These are phyloP conservation scores for Pulveroboletus sp. DNA, from an alignment of 768 basidiomycete genomes.

Conservation along the genomic window DNA sequence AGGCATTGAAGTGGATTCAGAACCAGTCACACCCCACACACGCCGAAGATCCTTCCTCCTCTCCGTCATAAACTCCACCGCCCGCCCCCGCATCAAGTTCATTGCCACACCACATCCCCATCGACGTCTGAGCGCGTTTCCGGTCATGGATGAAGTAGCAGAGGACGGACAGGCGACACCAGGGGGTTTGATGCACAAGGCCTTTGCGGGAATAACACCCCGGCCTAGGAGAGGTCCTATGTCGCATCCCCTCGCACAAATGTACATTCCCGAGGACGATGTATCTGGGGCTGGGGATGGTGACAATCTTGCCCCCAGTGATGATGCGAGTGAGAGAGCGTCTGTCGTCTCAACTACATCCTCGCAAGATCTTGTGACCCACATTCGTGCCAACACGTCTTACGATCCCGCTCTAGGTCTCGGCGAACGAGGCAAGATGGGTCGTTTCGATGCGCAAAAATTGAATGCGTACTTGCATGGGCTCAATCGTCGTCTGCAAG, in stretches of 20 bases:
- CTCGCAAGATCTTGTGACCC: constrained; percentile 82
- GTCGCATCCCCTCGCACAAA: constrained; percentile 66
- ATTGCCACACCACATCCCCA: constrained; percentile 43
- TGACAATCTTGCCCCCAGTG: constrained; percentile 28
- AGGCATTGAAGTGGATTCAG: constrained; percentile 33
- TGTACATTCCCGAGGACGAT: constrained; percentile 34
- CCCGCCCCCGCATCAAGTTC: constrained; percentile 55
- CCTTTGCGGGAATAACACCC: constrained; percentile 64
- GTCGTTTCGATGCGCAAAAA: constrained; percentile 80
- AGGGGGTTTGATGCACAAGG: constrained; percentile 39
- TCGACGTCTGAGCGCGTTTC: constrained; percentile 57
- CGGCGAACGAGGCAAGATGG: constrained; percentile 61
- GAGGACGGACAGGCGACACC: constrained; percentile 30
- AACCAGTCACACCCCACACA: constrained; percentile 62
- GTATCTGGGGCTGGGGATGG: constrained; percentile 30
- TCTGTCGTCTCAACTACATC: constrained; percentile 82
- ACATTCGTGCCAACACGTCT: constrained; percentile 76
- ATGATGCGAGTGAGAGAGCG: constrained; percentile 48
- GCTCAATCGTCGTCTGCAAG: constrained; percentile 74
- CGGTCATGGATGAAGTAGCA: constrained; percentile 40
- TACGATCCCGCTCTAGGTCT: constrained; percentile 82
- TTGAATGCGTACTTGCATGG: constrained; percentile 84
- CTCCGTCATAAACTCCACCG: constrained; percentile 76
- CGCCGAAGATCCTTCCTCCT: constrained; percentile 79
- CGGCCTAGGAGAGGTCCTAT: constrained; percentile 47